A percentile compares a stretch with the other conserved stretches of the same genome.
These are phyloP conservation scores for Mesembryanthemum crystallinum DNA, from an alignment of 148 eudicot species.

Conservation along the genomic window DNA sequence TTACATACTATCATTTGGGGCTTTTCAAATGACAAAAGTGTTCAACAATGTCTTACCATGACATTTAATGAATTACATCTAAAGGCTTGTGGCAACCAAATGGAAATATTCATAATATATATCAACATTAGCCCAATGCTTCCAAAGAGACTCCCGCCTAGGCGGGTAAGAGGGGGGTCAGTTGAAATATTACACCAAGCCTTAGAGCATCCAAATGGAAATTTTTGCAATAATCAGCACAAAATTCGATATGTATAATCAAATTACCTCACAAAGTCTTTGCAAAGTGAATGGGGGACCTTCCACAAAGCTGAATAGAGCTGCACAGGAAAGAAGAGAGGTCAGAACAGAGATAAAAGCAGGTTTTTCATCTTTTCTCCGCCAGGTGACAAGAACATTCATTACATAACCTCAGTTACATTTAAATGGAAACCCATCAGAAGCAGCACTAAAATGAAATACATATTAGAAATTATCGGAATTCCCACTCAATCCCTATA, in stretches of 20 bases:
- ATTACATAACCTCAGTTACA: neutral
- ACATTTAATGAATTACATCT: too few species aligned
- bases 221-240: neutral
- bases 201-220: neutral
- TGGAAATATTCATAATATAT: neutral
- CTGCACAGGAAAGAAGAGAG: conserved; percentile 36
- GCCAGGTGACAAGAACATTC: neutral
- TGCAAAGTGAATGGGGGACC: conserved; percentile 96
- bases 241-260: neutral
- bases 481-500: neutral
- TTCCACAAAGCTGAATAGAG: conserved; percentile 63
- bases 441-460: conserved; percentile 1
- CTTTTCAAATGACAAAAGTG: too few species aligned
- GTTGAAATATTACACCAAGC: neutral
- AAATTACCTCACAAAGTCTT: conserved; percentile 79
- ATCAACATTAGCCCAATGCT: too few species aligned
- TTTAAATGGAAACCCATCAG: neutral
- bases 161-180: too few species aligned
- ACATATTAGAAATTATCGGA: neutral
- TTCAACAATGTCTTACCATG: too few species aligned
- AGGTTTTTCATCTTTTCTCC: neutral
- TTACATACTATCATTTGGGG: too few species aligned
- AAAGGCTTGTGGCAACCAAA: neutral
- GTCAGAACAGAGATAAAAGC: conserved; percentile 12
- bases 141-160: too few species aligned